phyloP scores from a whole-genome alignment of 768 basidiomycete species.

The Tephrocybe sp. region DNA sequence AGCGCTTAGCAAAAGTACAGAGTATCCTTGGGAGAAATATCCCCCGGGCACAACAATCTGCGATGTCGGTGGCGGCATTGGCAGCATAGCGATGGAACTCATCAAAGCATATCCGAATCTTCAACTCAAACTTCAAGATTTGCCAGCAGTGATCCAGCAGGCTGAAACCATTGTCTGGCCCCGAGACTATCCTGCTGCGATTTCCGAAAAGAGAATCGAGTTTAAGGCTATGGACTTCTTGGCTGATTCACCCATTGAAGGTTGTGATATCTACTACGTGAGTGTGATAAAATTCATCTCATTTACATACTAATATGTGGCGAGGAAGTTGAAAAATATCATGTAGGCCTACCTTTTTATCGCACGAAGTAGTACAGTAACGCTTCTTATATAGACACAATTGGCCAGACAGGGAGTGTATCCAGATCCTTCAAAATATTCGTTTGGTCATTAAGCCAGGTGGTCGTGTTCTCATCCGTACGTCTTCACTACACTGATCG shows the following conservation, averaged over 20 bases:
- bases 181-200: slow-evolving; percentile 28
- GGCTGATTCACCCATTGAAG: slow-evolving; percentile 29
- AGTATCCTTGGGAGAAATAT: too few relatives aligned
- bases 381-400: too few relatives aligned
- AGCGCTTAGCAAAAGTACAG: too few relatives aligned
- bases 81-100: slow-evolving; percentile 30
- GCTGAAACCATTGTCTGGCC: slow-evolving; percentile 31
- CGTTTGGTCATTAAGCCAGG: too few relatives aligned
- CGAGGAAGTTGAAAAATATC: slow-evolving; percentile 24
- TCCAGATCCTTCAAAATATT: too few relatives aligned
- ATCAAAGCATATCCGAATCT: slow-evolving; percentile 30
- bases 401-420: too few relatives aligned
- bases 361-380: too few relatives aligned
- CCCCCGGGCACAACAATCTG: too few relatives aligned
- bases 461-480: not conserved
- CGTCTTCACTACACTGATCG: too few relatives aligned
- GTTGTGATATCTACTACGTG: slow-evolving; percentile 39
- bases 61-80: slow-evolving; percentile 23
- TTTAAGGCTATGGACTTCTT: slow-evolving; percentile 39
- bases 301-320: too few relatives aligned
- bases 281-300: not conserved
- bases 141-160: slow-evolving; percentile 25
- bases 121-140: slow-evolving; percentile 34
- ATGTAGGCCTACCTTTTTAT: slow-evolving; percentile 21
- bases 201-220: slow-evolving; percentile 28